Conservation (phyloP, 2,329 filamentous ascomycete species). For the Cryphonectria nitschkei region DNA sequence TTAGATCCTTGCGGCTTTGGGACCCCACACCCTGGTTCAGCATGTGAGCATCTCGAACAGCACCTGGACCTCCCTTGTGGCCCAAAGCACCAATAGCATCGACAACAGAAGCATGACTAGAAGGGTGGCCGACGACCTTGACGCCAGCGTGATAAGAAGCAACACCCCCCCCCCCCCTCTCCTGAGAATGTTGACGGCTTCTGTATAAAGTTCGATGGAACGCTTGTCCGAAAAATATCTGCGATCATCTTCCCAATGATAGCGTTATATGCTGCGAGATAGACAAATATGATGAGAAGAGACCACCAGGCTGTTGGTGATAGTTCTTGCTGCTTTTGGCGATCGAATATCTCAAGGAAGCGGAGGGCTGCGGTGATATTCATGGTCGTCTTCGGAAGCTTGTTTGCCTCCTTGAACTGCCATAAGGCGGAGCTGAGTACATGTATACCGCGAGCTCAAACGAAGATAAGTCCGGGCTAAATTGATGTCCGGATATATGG, state of each 20-base stretch:
- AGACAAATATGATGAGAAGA: too few relatives aligned
- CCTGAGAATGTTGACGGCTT: too few relatives aligned
- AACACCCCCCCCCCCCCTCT: background rate
- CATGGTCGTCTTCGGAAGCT: background rate
- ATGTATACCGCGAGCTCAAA: background rate
- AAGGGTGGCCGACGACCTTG: background rate
- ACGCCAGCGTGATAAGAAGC: background rate
- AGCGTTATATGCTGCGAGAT: too few relatives aligned
- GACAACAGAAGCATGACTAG: too few relatives aligned
- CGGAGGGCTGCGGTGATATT: background rate
- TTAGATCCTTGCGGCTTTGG: too few relatives aligned
- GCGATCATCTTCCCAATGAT: too few relatives aligned
- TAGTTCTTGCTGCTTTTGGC: background rate
- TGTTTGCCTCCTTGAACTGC: background rate
- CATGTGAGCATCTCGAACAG: too few relatives aligned
- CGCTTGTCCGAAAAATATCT: too few relatives aligned
- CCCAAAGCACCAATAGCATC: too few relatives aligned
- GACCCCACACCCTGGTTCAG: too few relatives aligned
- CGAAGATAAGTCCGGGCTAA: background rate
- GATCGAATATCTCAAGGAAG: conserved; percentile 9
- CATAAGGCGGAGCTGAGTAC: background rate
- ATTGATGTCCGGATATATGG: background rate
- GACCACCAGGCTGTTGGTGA: background rate
- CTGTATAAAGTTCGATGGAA: too few relatives aligned
- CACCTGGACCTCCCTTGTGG: too few relatives aligned